phyloP scores from a whole-genome alignment of 75 land plant species.

The Chamaecyparis obtusa region DNA sequence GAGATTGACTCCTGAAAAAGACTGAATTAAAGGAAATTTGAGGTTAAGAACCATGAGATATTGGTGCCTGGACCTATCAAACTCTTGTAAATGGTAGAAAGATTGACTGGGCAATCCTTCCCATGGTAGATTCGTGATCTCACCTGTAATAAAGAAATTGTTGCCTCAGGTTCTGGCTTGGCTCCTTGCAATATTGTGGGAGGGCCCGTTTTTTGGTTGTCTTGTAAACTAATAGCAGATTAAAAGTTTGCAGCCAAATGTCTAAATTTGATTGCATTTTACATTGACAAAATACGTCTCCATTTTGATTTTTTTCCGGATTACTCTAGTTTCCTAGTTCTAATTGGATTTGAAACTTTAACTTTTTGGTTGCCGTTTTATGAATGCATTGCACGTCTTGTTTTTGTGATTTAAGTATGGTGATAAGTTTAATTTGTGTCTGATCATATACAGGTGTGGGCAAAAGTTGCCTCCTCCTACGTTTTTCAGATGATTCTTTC shows the following conservation, averaged over 20 bases:
- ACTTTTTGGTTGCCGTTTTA: not conserved
- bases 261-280: not conserved
- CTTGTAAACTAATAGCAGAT: not conserved
- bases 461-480: slow-evolving; percentile 76
- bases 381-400: too few species aligned
- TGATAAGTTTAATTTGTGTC: not conserved
- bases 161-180: not conserved
- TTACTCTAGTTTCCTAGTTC: not conserved
- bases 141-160: not conserved
- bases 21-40: not conserved
- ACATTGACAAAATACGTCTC: not conserved
- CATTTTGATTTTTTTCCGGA: not conserved
- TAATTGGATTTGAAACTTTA: not conserved
- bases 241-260: not conserved
- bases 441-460: slow-evolving; percentile 58
- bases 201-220: not conserved
- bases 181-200: not conserved
- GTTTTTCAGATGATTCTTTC: slow-evolving; percentile 81
- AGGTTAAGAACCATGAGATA: not conserved
- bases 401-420: not conserved
- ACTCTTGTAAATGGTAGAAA: not conserved
- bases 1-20: not conserved
- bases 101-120: not conserved
- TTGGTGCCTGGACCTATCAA: not conserved
- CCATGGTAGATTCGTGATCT: too few species aligned